phyloP scores from a whole-genome alignment of 805 yeast species.

The Saccharomycopsis olivae region DNA sequence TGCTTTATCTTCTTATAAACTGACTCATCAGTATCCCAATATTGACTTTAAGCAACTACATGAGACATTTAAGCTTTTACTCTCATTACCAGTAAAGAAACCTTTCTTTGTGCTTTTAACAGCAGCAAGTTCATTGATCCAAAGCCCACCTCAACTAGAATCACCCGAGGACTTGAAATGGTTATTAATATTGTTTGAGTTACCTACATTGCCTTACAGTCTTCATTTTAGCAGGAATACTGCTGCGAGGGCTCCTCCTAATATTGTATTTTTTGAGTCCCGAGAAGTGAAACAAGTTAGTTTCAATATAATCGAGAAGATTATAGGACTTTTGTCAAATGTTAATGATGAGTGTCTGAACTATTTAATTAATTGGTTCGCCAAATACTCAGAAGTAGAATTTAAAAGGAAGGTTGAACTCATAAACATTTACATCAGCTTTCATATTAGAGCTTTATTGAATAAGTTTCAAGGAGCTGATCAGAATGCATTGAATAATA shows the following conservation, averaged over 20 bases:
- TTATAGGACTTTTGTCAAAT: slow-evolving; percentile 57
- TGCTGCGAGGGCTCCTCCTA: not conserved
- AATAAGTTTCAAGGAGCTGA: not conserved
- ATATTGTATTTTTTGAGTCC: slow-evolving; percentile 24
- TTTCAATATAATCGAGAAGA: slow-evolving; percentile 61
- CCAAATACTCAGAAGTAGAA: slow-evolving; percentile 30
- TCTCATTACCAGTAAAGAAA: slow-evolving; percentile 45
- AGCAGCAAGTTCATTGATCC: slow-evolving; percentile 42
- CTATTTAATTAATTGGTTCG: slow-evolving; percentile 46
- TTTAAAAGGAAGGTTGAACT: slow-evolving; percentile 52
- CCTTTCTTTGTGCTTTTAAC: slow-evolving; percentile 48
- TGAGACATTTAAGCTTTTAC: slow-evolving; percentile 35
- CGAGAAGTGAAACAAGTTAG: slow-evolving; percentile 45
- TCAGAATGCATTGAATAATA: not conserved
- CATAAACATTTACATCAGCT: slow-evolving; percentile 67
- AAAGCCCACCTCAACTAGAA: slow-evolving; percentile 32
- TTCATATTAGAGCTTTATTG: slow-evolving; percentile 40
- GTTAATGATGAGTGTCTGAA: slow-evolving; percentile 30
- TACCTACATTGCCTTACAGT: slow-evolving; percentile 44
- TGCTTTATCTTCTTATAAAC: slow-evolving; percentile 4
- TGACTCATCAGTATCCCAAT: slow-evolving; percentile 35
- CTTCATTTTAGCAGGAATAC: slow-evolving; percentile 1
- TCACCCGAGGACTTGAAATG: slow-evolving; percentile 40
- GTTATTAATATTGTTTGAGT: slow-evolving; percentile 56
- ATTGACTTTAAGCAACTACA: slow-evolving; percentile 39